These are phyloP conservation scores for Haplographium delicatum DNA, from an alignment of 495 filamentous ascomycete genomes.

Conservation along the genomic window DNA sequence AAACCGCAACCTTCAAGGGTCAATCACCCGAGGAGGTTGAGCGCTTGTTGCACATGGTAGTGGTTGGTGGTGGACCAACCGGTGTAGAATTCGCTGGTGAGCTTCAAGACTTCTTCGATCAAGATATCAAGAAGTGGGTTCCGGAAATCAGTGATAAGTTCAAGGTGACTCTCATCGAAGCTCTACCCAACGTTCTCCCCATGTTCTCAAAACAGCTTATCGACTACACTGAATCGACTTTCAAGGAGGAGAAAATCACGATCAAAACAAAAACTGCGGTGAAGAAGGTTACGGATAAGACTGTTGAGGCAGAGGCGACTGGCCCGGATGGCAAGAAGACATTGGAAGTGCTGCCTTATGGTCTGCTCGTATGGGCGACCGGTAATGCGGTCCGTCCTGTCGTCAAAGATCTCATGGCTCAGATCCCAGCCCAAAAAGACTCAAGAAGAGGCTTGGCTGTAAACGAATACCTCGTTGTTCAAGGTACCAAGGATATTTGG, in stretches of 20 bases:
- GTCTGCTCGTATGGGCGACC: conserved; percentile 96
- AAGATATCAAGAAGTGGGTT: conserved; percentile 96
- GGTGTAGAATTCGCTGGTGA: conserved; percentile 98
- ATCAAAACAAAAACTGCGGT: conserved; percentile 99
- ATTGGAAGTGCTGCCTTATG: conserved; percentile 80
- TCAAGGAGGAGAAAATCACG: conserved; percentile 96
- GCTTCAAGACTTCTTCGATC: conserved; percentile 96
- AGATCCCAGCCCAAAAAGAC: conserved; percentile 91
- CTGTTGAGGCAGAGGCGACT: conserved; percentile 84
- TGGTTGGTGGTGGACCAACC: conserved; percentile 95
- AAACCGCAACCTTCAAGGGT: conserved; percentile 97
- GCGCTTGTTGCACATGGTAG: conserved; percentile 97
- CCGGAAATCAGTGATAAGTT: conserved; percentile 92
- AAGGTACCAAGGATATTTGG: conserved; percentile 96
- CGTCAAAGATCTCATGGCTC: conserved; percentile 82
- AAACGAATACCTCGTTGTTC: conserved; percentile 97
- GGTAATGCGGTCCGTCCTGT: conserved; percentile 90
- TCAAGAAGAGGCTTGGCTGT: conserved; percentile 92
- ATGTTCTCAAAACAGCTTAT: conserved; percentile 99
- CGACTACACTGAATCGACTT: conserved; percentile 97
- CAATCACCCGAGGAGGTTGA: conserved; percentile 85
- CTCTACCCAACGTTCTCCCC: conserved; percentile 94
- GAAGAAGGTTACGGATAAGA: conserved; percentile 92
- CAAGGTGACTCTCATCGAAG: conserved; percentile 95
- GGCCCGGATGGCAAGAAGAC: conserved; percentile 84